phyloP scores from a whole-genome alignment of 768 basidiomycete species.

The Boletales sp. region DNA sequence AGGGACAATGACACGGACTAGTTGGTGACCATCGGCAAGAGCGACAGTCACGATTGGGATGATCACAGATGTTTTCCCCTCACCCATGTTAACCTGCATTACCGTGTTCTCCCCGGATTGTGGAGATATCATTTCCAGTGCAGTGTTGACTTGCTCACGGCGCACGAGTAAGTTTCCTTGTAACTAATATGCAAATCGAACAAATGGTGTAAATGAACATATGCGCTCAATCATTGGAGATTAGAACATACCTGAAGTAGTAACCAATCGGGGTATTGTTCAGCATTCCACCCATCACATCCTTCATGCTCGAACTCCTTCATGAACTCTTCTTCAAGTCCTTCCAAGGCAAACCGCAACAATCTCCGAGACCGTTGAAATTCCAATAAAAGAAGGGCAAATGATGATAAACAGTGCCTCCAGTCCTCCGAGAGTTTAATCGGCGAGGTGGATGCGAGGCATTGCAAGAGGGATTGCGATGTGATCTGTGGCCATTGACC shows the following conservation, averaged over 20 bases:
- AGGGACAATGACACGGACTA: slow-evolving; percentile 24
- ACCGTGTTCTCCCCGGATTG: neutral
- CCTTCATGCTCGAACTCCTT: slow-evolving; percentile 21
- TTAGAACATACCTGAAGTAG: slow-evolving; percentile 35
- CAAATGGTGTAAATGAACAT: neutral
- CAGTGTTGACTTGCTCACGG: slow-evolving; percentile 12
- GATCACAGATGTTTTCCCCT: neutral
- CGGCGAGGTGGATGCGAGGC: neutral
- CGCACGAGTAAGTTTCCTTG: slow-evolving; percentile 32
- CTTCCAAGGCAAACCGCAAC: neutral
- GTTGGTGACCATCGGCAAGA: slow-evolving; percentile 24
- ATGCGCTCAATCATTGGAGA: neutral
- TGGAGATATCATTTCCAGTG: neutral
- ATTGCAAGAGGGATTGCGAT: neutral
- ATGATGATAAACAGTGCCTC: neutral
- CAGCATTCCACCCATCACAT: slow-evolving; percentile 15
- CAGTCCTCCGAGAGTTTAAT: neutral
- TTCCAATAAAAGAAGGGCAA: neutral
- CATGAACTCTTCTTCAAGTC: slow-evolving; percentile 20
- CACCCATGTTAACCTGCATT: neutral
- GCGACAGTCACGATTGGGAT: slow-evolving; percentile 25
- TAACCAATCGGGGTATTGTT: slow-evolving; percentile 37
- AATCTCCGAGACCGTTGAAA: slow-evolving; percentile 34
- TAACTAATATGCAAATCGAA: neutral
- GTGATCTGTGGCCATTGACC: neutral